phyloP scores from a whole-genome alignment of 176 grass and related monocot species.

The Ananas comosus region DNA sequence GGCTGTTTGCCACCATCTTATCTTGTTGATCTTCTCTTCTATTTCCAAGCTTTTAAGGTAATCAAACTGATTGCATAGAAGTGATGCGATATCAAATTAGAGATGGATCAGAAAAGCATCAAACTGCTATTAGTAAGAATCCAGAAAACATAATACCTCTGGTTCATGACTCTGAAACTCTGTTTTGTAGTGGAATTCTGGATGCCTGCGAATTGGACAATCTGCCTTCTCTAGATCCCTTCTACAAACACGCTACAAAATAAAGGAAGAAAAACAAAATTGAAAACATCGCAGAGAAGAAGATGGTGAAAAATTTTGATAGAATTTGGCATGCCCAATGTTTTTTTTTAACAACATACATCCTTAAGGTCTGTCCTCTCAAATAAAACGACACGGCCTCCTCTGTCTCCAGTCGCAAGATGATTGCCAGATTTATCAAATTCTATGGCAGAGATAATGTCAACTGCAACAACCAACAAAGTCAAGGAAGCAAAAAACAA shows the following conservation, averaged over 20 bases:
- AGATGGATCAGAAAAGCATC: slow-evolving; percentile 19
- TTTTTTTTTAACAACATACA: slow-evolving; percentile 37
- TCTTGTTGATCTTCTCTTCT: slow-evolving; percentile 99
- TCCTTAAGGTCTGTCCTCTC: slow-evolving; percentile 72
- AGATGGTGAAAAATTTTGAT: background rate
- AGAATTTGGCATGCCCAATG: background rate
- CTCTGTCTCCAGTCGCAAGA: slow-evolving; percentile 98
- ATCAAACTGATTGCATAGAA: slow-evolving; percentile 68
- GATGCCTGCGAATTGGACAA: slow-evolving; percentile 61
- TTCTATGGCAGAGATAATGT: slow-evolving; percentile 99
- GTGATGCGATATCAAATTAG: slow-evolving; percentile 24
- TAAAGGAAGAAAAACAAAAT: slow-evolving; percentile 15
- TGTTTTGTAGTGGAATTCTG: slow-evolving; percentile 93
- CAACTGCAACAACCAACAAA: slow-evolving; percentile 44
- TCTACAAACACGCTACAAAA: slow-evolving; percentile 46
- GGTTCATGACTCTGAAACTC: slow-evolving; percentile 99
- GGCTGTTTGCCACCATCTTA: slow-evolving; percentile 80
- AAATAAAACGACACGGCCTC: slow-evolving; percentile 97
- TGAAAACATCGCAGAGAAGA: background rate
- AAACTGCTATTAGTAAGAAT: slow-evolving; percentile 9
- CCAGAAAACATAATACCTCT: slow-evolving; percentile 51
- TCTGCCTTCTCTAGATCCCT: slow-evolving; percentile 80
- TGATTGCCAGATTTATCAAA: slow-evolving; percentile 93
- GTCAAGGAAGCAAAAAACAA: background rate
- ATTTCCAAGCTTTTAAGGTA: slow-evolving; percentile 99